These are phyloP conservation scores for Acanthamoeba lenticulata DNA, from an alignment of 208 protist species.

Conservation along the genomic window DNA sequence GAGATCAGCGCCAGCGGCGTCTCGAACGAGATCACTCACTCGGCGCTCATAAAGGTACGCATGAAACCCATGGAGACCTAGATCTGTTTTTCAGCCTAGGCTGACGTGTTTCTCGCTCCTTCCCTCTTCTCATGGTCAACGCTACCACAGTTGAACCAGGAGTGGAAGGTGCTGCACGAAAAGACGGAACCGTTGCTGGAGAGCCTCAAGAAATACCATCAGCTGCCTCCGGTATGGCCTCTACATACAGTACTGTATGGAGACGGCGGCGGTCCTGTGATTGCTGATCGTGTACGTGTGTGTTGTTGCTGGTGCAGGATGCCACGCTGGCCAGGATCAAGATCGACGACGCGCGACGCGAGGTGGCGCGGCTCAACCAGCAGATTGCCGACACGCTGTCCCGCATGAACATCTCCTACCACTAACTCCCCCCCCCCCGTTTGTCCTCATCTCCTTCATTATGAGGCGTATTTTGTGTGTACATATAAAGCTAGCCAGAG, in stretches of 20 bases:
- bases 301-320: not conserved
- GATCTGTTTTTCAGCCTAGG: too few species aligned
- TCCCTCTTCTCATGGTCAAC: not conserved
- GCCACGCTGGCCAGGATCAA: conserved; percentile 21
- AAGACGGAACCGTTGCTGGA: conserved; percentile 7
- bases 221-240: not conserved
- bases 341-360: conserved; percentile 4
- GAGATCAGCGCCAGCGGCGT: conserved; percentile 8
- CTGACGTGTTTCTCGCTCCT: not conserved
- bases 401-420: conserved; percentile 26
- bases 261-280: not conserved
- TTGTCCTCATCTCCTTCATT: too few species aligned
- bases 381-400: not conserved
- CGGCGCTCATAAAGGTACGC: not conserved
- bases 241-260: not conserved
- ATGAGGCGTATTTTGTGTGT: not conserved
- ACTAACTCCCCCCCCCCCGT: not conserved
- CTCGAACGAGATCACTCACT: conserved; percentile 9
- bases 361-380: conserved; percentile 24
- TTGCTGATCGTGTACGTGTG: not conserved
- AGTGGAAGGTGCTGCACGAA: conserved; percentile 11
- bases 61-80: too few species aligned
- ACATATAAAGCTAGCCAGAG: not conserved
- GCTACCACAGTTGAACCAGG: not conserved
- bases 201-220: conserved; percentile 10